These are phyloP conservation scores for Candida easanensis DNA, from an alignment of 805 yeast species.

Conservation along the genomic window DNA sequence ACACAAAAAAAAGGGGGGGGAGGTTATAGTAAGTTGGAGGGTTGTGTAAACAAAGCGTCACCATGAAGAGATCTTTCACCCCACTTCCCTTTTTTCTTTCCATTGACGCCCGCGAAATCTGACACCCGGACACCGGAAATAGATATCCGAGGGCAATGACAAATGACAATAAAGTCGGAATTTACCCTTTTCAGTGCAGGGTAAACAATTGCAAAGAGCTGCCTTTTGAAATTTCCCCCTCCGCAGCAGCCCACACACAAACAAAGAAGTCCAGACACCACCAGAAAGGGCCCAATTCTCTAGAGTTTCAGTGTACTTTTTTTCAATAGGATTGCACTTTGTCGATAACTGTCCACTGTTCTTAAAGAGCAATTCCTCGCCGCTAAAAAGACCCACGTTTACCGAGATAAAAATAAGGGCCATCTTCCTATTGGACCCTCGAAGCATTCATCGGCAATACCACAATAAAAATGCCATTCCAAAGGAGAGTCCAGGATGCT, in stretches of 20 bases:
- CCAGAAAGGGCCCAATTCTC: too few species aligned
- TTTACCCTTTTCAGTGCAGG: conserved; percentile 10
- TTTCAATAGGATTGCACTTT: too few species aligned
- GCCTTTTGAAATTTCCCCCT: not conserved
- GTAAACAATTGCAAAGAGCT: conserved; percentile 5
- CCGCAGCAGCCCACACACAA: not conserved
- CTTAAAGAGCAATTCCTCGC: too few species aligned
- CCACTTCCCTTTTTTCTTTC: not conserved
- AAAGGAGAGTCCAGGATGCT: conserved; percentile 4
- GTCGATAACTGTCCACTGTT: too few species aligned
- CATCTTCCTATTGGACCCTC: not conserved
- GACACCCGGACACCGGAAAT: not conserved
- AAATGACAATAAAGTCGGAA: too few species aligned
- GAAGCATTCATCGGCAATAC: not conserved
- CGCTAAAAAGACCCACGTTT: too few species aligned
- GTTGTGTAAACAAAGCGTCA: too few species aligned
- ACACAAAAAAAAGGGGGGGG: too few species aligned
- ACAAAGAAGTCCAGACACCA: too few species aligned
- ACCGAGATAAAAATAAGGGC: too few species aligned
- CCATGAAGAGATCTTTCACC: not conserved
- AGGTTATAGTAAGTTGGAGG: too few species aligned
- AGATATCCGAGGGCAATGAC: not conserved
- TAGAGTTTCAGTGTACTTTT: too few species aligned
- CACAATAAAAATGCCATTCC: conserved; percentile 3
- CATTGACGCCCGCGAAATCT: not conserved